These are phyloP conservation scores for Clavulina sp. DNA, from an alignment of 768 basidiomycete genomes.

Conservation along the genomic window DNA sequence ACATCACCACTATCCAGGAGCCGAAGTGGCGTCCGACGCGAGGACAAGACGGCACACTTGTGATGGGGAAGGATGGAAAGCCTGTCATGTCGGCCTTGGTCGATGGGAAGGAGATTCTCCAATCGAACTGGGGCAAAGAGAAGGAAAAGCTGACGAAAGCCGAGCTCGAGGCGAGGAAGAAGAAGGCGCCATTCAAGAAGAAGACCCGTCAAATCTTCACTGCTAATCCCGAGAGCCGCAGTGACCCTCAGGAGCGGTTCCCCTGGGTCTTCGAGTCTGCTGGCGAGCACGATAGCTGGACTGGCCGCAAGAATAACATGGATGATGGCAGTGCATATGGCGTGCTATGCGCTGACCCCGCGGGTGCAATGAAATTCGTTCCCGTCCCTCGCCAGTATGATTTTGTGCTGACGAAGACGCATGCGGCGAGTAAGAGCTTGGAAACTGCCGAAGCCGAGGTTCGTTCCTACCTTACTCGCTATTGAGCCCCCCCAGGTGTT, in stretches of 20 bases:
- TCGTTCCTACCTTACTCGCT: too few relatives aligned
- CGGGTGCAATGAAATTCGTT: slow-evolving; percentile 65
- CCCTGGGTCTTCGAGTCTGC: slow-evolving; percentile 83
- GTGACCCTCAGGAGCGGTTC: slow-evolving; percentile 76
- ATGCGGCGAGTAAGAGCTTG: slow-evolving; percentile 42
- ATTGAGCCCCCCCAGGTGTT: too few relatives aligned
- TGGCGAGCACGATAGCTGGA: slow-evolving; percentile 56
- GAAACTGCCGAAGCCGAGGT: slow-evolving; percentile 54
- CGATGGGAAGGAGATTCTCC: slow-evolving; percentile 40
- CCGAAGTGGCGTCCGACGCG: slow-evolving; percentile 2
- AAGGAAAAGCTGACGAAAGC: slow-evolving; percentile 18
- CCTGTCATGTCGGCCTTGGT: slow-evolving; percentile 60
- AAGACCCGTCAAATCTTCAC: slow-evolving; percentile 71
- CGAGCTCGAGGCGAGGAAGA: slow-evolving; percentile 23
- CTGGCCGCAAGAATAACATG: slow-evolving; percentile 62
- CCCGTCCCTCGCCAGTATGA: slow-evolving; percentile 84
- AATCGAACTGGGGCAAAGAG: slow-evolving; percentile 24
- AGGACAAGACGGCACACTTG: slow-evolving; percentile 69
- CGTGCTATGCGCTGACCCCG: slow-evolving; percentile 55
- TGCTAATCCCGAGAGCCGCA: slow-evolving; percentile 57
- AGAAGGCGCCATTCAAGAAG: slow-evolving; percentile 56
- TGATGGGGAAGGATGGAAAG: slow-evolving; percentile 57
- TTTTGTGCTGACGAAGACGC: slow-evolving; percentile 70
- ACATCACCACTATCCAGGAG: slow-evolving; percentile 2
- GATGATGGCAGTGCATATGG: slow-evolving; percentile 50